These are phyloP conservation scores for Neofusicoccum cordaticola DNA, from an alignment of 2,329 filamentous ascomycete genomes.

Conservation along the genomic window DNA sequence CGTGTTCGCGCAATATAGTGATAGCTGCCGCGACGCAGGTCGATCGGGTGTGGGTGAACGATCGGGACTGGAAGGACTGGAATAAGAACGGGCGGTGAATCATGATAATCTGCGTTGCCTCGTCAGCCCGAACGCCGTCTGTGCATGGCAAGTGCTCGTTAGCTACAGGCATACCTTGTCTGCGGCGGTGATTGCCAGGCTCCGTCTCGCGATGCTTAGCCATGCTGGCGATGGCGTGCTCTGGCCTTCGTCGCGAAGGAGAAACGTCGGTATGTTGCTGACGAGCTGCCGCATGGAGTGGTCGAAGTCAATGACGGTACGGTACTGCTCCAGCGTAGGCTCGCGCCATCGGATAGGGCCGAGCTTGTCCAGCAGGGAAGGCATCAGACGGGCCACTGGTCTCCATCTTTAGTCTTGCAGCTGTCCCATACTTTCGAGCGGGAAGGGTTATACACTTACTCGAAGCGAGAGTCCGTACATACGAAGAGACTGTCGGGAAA, in stretches of 20 bases:
- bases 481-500: not conserved
- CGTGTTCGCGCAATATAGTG: not conserved
- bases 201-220: not conserved
- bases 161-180: no score
- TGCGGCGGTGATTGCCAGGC: no score
- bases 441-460: not conserved
- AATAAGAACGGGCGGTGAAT: no score
- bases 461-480: not conserved
- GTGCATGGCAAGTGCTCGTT: no score
- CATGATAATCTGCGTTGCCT: no score
- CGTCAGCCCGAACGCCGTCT: no score
- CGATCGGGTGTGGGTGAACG: slow-evolving; percentile 19
- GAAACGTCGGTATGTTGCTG: not conserved
- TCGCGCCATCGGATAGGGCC: not conserved
- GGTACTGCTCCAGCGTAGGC: not conserved
- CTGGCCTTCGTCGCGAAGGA: not conserved
- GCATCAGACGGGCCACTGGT: not conserved
- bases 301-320: not conserved
- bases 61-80: no score
- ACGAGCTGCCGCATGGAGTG: not conserved
- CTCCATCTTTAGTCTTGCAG: not conserved
- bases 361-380: not conserved
- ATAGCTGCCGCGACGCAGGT: slow-evolving; percentile 23
- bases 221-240: not conserved
- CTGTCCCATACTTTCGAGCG: not conserved